Conservation (phyloP, 306 rosid species). For the Begonia loranthoides region DNA sequence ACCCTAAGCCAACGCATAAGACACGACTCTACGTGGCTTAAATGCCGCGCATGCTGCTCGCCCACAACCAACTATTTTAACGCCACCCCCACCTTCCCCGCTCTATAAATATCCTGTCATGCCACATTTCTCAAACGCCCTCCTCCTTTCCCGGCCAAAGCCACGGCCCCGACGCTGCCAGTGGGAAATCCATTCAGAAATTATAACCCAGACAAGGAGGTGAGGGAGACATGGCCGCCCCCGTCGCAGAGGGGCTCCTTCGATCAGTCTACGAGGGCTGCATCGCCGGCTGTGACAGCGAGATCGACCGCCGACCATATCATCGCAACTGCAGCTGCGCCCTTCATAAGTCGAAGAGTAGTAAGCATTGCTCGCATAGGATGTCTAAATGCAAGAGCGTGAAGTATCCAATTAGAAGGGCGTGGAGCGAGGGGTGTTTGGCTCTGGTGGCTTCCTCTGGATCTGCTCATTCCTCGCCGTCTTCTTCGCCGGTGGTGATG, state of each 20-base stretch:
- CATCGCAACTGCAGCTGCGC: constrained; percentile 76
- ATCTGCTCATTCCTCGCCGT: neutral
- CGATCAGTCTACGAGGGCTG: constrained; percentile 33
- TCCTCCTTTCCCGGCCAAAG: too few species aligned
- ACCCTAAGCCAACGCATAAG: too few species aligned
- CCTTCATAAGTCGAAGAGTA: constrained; percentile 18
- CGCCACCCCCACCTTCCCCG: too few species aligned
- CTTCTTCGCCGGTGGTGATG: constrained; percentile 9
- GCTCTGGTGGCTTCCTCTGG: constrained; percentile 1
- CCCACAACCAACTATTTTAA: too few species aligned
- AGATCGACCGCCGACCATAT: constrained; percentile 53
- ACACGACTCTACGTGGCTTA: too few species aligned
- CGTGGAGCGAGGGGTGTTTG: constrained; percentile 14
- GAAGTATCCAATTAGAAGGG: constrained; percentile 6
- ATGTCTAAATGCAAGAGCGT: neutral
- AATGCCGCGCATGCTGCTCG: too few species aligned
- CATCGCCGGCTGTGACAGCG: constrained; percentile 26
- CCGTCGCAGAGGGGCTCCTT: constrained; percentile 24
- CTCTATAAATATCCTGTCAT: too few species aligned
- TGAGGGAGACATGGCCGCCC: constrained; percentile 5
- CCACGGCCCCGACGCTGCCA: too few species aligned
- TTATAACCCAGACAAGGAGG: too few species aligned
- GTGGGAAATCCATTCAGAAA: too few species aligned
- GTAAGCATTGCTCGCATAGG: neutral
- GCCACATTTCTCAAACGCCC: too few species aligned